phyloP scores from a whole-genome alignment of 2,329 filamentous ascomycete genomes.

The Stemphylium beticola region DNA sequence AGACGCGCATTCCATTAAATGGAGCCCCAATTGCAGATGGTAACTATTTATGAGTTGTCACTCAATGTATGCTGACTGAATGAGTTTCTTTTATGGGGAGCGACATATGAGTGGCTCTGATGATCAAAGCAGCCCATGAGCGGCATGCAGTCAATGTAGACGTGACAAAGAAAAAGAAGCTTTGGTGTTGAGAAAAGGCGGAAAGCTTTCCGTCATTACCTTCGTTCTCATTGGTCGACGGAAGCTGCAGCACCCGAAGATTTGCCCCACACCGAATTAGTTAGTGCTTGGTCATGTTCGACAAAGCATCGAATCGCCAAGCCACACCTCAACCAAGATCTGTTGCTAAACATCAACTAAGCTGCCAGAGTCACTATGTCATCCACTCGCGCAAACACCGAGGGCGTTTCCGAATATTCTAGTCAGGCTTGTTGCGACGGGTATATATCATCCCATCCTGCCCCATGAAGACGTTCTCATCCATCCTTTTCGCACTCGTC shows the following conservation, averaged over 20 bases:
- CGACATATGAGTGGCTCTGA: background rate
- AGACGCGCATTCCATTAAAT: no score
- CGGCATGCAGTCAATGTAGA: background rate
- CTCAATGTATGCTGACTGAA: no score
- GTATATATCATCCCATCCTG: slow-evolving; percentile 43
- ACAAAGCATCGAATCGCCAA: slow-evolving; percentile 26
- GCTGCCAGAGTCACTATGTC: slow-evolving; percentile 27
- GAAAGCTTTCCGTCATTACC: background rate
- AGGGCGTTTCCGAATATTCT: slow-evolving; percentile 40
- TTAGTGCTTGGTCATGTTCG: slow-evolving; percentile 28
- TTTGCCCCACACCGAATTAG: slow-evolving; percentile 6
- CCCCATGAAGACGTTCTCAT: slow-evolving; percentile 49
- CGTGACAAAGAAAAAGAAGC: background rate
- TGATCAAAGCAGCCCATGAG: background rate
- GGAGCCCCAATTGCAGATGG: no score
- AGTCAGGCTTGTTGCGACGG: slow-evolving; percentile 19
- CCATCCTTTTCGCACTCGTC: slow-evolving; percentile 52
- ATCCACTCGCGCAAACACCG: slow-evolving; percentile 14
- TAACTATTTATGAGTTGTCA: no score
- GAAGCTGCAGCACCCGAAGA: slow-evolving; percentile 7
- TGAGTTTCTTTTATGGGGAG: background rate
- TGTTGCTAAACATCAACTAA: slow-evolving; percentile 42
- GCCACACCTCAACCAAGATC: slow-evolving; percentile 7
- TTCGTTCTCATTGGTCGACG: slow-evolving; percentile 7
- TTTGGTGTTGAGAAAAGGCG: slow-evolving; percentile 1